phyloP scores from a whole-genome alignment of 306 rosid species.

The Cucurbita ficifolia region DNA sequence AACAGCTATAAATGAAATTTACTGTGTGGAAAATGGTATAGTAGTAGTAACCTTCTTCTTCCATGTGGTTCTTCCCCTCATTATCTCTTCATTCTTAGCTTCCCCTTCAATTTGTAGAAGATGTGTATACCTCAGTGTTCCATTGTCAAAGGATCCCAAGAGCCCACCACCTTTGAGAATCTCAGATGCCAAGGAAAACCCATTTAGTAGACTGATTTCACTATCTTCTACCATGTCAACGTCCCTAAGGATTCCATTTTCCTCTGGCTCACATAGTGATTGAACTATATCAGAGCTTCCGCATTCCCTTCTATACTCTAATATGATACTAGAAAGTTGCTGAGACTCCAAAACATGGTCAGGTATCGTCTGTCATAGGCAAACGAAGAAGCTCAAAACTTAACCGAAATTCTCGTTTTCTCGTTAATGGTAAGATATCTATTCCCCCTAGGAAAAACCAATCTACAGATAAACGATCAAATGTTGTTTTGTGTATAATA shows the following conservation, averaged over 20 bases:
- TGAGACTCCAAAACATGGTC: slow-evolving; percentile 48
- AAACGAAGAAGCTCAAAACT: not conserved
- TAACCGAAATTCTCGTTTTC: too few relatives aligned
- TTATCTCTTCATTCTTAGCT: slow-evolving; percentile 54
- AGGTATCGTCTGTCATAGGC: slow-evolving; percentile 46
- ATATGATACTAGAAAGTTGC: slow-evolving; percentile 49
- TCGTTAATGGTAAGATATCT: too few relatives aligned
- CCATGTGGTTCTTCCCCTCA: slow-evolving; percentile 75
- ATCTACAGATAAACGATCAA: not conserved
- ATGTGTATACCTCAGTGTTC: slow-evolving; percentile 50
- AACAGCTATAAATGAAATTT: not conserved
- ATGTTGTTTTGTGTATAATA: slow-evolving; percentile 8
- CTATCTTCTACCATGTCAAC: slow-evolving; percentile 26
- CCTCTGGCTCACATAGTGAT: slow-evolving; percentile 68
- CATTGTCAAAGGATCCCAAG: slow-evolving; percentile 34
- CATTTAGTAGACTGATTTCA: slow-evolving; percentile 27
- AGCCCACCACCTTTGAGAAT: slow-evolving; percentile 50
- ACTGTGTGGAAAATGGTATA: slow-evolving; percentile 26
- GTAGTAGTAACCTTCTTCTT: slow-evolving; percentile 35
- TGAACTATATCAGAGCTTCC: slow-evolving; percentile 64
- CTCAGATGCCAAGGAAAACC: slow-evolving; percentile 50
- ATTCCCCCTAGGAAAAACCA: too few relatives aligned
- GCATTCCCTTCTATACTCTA: slow-evolving; percentile 78
- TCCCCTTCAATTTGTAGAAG: slow-evolving; percentile 50
- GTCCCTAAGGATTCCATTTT: slow-evolving; percentile 37